Evolutionary conservation across 805 yeast species (phyloP).

Genomic region (Sugiyamaella lignohabitans): DNA sequence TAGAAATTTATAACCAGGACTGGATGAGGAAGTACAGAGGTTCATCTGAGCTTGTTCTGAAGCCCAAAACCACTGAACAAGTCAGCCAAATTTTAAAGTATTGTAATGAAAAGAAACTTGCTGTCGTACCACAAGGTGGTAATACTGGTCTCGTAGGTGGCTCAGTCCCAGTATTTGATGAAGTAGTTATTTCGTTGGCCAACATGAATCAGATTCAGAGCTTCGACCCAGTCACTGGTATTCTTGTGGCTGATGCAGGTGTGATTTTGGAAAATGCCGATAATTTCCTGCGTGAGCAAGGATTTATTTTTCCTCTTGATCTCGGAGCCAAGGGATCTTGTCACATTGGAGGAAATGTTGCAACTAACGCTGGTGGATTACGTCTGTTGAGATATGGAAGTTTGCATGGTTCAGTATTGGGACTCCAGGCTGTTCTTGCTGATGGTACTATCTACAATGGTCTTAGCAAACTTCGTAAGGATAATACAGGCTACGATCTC

Average conservation of each 20-base stretch:
- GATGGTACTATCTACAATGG: constrained; percentile 78
- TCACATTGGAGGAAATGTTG: constrained; percentile 90
- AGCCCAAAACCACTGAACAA: constrained; percentile 76
- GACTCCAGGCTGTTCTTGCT: constrained; percentile 87
- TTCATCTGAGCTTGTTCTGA: constrained; percentile 71
- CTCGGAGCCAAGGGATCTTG: constrained; percentile 97
- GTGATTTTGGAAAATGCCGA: constrained; percentile 83
- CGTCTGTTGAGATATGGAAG: constrained; percentile 84
- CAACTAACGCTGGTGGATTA: constrained; percentile 95
- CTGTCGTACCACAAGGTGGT: constrained; percentile 96
- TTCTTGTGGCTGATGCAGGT: constrained; percentile 86
- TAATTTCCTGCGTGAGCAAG: constrained; percentile 65
- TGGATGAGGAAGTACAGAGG: constrained; percentile 94
- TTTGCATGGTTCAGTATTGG: constrained; percentile 84
- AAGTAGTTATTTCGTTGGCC: constrained; percentile 65
- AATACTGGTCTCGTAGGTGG: constrained; percentile 97
- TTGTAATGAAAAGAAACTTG: constrained; percentile 69
- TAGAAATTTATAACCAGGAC: constrained; percentile 66
- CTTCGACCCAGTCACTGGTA: constrained; percentile 78
- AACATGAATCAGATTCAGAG: constrained; percentile 71
- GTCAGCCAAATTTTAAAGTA: constrained; percentile 69
- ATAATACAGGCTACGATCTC: constrained; percentile 90
- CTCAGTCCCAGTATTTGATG: constrained; percentile 87
- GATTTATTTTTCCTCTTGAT: constrained; percentile 87
- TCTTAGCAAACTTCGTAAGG: constrained; percentile 82